Base-by-base conservation (phyloP, 352 stramenopile species). In the Lagenidium sp. region DNA sequence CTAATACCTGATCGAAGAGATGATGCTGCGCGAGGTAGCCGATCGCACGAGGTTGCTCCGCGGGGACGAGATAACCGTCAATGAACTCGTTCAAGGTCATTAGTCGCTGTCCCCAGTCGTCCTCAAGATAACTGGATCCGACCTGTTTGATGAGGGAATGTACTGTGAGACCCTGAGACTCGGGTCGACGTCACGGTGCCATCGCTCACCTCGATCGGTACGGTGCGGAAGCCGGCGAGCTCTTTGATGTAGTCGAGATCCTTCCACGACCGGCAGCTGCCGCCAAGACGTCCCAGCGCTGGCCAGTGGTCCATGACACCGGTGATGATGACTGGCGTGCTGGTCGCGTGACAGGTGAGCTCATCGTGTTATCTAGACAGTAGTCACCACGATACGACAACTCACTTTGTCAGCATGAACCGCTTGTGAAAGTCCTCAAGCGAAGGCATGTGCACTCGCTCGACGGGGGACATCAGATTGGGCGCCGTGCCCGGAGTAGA, bases 1-100 rank as follows among this genome's bases (percentile, higher is more conserved):
- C n/a, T n/a, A n/a, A n/a, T 40, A 87, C 78, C 71, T 95, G 83
- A 11, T 95, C 85, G 54, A 96, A 95, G 23, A 96, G 72, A 42
- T 85, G 66, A 31, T 96, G 82, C 54, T 96, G 85, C 0, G 85
- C 85, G 28, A 96, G 52, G 44, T 96, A 96, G 4, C 75, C 84
- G 4, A 75, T 41, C 28, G 8, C 28, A 32, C 28, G 28, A 19
- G 8, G 35, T 19, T 18, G 13, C 3, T 21, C 19, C 6, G 28
- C 7, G 8, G 16, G 19, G 11, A 49, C 25, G 57, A 25, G 24
- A 84, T 82, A 58, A 69, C 46, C 48, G 55, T 92, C 76, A 7
- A 92, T 60, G 42, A 92, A 92, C 29, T 79, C 70, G 40, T 81
- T 85, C 36, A 92, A 30, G 0, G 76, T 85, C 72, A 92, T 89